These are phyloP conservation scores for Aspergillus floridensis DNA, from an alignment of 2,329 filamentous ascomycete genomes.

Conservation along the genomic window DNA sequence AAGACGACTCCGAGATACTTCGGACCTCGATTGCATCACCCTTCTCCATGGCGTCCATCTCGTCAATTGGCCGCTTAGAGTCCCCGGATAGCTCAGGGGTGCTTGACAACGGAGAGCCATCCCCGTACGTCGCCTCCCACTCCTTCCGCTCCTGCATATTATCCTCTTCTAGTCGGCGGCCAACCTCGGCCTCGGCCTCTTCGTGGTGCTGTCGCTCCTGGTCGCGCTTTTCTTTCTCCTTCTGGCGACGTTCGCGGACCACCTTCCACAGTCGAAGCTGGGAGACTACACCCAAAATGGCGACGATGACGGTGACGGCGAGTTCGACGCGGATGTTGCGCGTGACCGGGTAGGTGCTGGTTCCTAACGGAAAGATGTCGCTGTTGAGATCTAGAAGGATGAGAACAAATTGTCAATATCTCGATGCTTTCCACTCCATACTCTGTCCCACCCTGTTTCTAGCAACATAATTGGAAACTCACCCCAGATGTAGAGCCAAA, in stretches of 20 bases:
- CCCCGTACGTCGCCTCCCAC: constrained; percentile 78
- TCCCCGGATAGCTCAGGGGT: constrained; percentile 27
- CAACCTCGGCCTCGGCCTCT: constrained; percentile 67
- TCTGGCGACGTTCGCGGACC: constrained; percentile 56
- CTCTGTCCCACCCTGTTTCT: no score
- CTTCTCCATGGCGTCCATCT: constrained; percentile 21
- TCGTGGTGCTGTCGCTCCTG: constrained; percentile 56
- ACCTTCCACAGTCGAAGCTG: constrained; percentile 85
- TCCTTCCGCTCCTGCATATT: constrained; percentile 47
- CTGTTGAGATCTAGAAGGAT: constrained; percentile 62
- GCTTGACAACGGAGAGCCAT: constrained; percentile 37
- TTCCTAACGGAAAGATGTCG: constrained; percentile 72
- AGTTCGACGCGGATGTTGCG: constrained; percentile 83
- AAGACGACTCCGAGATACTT: constrained; percentile 21
- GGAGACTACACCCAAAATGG: constrained; percentile 72
- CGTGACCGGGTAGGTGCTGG: constrained; percentile 78
- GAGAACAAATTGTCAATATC: no score
- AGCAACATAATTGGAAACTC: constrained; percentile 22
- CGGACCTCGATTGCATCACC: constrained; percentile 23
- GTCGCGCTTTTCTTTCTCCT: constrained; percentile 46
- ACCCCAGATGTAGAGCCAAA: constrained; percentile 91
- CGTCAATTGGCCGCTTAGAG: constrained; percentile 10
- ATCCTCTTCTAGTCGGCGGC: constrained; percentile 54
- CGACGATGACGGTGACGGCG: constrained; percentile 72
- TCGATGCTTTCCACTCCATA: no score